These are phyloP conservation scores for Rhizophagus clarus DNA, from an alignment of 192 early-diverging fungal genomes.

Conservation along the genomic window DNA sequence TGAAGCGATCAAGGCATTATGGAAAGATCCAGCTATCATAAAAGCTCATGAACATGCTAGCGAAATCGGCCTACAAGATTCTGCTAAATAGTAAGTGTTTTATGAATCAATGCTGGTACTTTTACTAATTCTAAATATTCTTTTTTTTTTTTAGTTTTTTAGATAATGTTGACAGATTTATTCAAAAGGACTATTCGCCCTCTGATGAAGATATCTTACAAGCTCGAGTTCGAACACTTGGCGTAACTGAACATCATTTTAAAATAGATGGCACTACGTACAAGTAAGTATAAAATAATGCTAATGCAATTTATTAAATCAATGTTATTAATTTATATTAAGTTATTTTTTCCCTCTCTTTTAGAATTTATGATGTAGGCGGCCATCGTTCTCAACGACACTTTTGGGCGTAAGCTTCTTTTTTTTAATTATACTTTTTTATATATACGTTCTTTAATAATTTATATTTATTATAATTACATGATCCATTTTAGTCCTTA, in stretches of 20 bases:
- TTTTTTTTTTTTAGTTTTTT: constrained; percentile 43
- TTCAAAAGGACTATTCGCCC: constrained; percentile 54
- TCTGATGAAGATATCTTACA: constrained; percentile 71
- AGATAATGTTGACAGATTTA: constrained; percentile 53
- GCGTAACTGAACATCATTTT: constrained; percentile 70
- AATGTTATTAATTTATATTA: background rate
- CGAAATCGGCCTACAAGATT: constrained; percentile 51
- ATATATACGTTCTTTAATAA: background rate
- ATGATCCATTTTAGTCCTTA: constrained; percentile 47
- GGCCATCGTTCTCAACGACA: constrained; percentile 66
- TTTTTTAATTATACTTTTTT: constrained; percentile 9
- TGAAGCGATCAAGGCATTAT: constrained; percentile 46
- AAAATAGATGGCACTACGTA: constrained; percentile 59
- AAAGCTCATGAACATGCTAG: constrained; percentile 35
- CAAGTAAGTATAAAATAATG: constrained; percentile 35
- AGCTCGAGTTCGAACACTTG: constrained; percentile 68
- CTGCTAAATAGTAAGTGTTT: constrained; percentile 47
- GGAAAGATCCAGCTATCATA: constrained; percentile 45
- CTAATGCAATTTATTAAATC: background rate
- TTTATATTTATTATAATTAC: background rate
- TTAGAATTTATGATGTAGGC: constrained; percentile 72
- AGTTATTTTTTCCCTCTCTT: background rate
- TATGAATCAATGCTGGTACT: background rate
- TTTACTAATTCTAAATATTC: background rate
- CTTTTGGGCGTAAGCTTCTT: constrained; percentile 61